A percentile compares a stretch with the other conserved stretches of the same genome.
phyloP scores from a whole-genome alignment of 208 protist genomes.

The Crithidia brevicula region DNA sequence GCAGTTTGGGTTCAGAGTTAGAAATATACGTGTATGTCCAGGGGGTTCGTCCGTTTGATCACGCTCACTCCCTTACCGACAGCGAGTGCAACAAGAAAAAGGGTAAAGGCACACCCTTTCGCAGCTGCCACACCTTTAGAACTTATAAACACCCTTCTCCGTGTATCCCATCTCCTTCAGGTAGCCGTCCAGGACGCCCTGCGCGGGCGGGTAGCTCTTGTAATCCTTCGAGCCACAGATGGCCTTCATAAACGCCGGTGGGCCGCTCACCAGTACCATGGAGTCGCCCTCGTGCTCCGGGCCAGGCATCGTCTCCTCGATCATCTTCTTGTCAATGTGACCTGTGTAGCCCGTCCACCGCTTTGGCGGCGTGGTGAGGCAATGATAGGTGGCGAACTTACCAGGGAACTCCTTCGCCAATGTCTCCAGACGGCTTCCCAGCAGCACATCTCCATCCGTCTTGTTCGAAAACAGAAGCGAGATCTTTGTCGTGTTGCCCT shows the following conservation, averaged over 20 bases:
- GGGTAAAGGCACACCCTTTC: not conserved
- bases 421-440: conserved; percentile 66
- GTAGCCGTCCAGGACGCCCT: conserved; percentile 62
- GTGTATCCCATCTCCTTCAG: conserved; percentile 82
- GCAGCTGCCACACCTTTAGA: conserved; percentile 36
- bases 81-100: not conserved
- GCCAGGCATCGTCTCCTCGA: conserved; percentile 69
- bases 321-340: conserved; percentile 58
- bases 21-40: no score
- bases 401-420: conserved; percentile 53
- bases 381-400: conserved; percentile 75
- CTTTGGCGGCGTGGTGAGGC: conserved; percentile 55
- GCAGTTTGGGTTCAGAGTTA: not conserved
- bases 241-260: conserved; percentile 76
- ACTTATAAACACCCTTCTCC: conserved; percentile 71
- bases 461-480: conserved; percentile 82
- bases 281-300: conserved; percentile 37
- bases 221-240: conserved; percentile 80
- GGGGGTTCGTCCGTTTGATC: no score
- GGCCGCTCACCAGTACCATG: conserved; percentile 74
- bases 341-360: conserved; percentile 71
- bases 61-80: no score
- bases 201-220: conserved; percentile 49
- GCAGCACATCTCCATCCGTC: conserved; percentile 82
- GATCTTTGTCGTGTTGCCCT: conserved; percentile 63